phyloP scores from a whole-genome alignment of 495 filamentous ascomycete species.

The Terfezia boudieri region DNA sequence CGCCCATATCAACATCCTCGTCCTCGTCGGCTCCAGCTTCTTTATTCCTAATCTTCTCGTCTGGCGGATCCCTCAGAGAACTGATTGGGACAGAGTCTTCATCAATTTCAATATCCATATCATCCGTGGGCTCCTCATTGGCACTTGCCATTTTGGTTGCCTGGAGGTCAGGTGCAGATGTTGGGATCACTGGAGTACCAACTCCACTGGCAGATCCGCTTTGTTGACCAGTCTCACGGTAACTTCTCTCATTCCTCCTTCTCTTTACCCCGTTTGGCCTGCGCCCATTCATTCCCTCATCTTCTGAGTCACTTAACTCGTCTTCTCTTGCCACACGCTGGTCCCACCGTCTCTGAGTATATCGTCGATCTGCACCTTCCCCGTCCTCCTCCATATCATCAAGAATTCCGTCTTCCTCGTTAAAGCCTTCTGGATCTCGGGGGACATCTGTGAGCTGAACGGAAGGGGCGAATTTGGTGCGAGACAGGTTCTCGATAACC shows the following conservation, averaged over 20 bases:
- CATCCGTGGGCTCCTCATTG: not conserved
- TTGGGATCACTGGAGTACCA: not conserved
- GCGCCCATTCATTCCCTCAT: constrained; percentile 63
- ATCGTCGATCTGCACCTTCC: constrained; percentile 61
- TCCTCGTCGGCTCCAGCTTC: not conserved
- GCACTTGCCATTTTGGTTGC: not conserved
- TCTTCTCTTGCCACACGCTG: constrained; percentile 47
- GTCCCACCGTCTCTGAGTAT: constrained; percentile 69
- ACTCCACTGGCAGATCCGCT: not conserved
- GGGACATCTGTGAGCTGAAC: constrained; percentile 95
- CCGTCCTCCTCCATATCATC: constrained; percentile 72
- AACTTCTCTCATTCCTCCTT: constrained; percentile 24
- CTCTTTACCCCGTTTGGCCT: constrained; percentile 37
- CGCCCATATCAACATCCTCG: not conserved
- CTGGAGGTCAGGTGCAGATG: not conserved
- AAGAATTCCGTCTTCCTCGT: constrained; percentile 71
- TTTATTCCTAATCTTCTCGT: not conserved
- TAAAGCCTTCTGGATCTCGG: constrained; percentile 39
- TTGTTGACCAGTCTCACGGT: not conserved
- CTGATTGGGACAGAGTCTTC: not conserved
- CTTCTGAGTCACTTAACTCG: constrained; percentile 63
- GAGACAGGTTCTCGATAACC: constrained; percentile 79
- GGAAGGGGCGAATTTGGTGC: constrained; percentile 68
- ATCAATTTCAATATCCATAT: not conserved
- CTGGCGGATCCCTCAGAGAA: not conserved